Percentiles rank a stretch among this genome's conserved stretches.
These are phyloP conservation scores for Pseudoneurospora amorphoporcata DNA, from an alignment of 495 filamentous ascomycete genomes.

Conservation along the genomic window DNA sequence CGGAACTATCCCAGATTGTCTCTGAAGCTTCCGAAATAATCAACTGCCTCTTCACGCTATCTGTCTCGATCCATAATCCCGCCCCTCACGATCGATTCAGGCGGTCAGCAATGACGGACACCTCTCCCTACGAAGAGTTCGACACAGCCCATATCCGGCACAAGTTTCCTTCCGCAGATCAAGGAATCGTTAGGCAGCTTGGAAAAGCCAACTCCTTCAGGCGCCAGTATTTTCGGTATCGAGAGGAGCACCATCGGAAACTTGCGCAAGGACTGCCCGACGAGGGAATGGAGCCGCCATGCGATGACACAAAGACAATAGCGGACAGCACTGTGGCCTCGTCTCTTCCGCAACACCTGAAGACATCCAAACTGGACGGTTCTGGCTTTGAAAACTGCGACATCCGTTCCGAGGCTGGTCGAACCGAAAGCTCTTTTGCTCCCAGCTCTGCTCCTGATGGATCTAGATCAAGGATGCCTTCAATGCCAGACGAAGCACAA, in stretches of 20 bases:
- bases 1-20: slow-evolving; percentile 8
- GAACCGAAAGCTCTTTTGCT: slow-evolving; percentile 11
- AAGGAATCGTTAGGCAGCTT: slow-evolving; percentile 22
- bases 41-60: slow-evolving; percentile 11
- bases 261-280: slow-evolving; percentile 14
- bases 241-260: too few relatives aligned
- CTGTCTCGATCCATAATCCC: slow-evolving; percentile 15
- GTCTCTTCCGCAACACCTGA: slow-evolving; percentile 5
- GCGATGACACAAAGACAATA: neutral
- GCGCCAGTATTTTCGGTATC: slow-evolving; percentile 33
- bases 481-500: slow-evolving; percentile 8
- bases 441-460: slow-evolving; percentile 3
- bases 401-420: slow-evolving; percentile 8
- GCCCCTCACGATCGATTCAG: slow-evolving; percentile 18
- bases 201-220: slow-evolving; percentile 32
- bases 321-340: slow-evolving; percentile 10
- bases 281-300: neutral
- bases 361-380: neutral
- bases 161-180: neutral
- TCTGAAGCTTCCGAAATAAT: slow-evolving; percentile 5
- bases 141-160: slow-evolving; percentile 2
- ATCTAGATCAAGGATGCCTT: slow-evolving; percentile 3
- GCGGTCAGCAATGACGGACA: slow-evolving; percentile 4
- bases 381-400: neutral
- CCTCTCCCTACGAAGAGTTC: slow-evolving; percentile 5